These are phyloP conservation scores for Kodamaea ohmeri DNA, from an alignment of 1,139 yeast genomes.

Conservation along the genomic window DNA sequence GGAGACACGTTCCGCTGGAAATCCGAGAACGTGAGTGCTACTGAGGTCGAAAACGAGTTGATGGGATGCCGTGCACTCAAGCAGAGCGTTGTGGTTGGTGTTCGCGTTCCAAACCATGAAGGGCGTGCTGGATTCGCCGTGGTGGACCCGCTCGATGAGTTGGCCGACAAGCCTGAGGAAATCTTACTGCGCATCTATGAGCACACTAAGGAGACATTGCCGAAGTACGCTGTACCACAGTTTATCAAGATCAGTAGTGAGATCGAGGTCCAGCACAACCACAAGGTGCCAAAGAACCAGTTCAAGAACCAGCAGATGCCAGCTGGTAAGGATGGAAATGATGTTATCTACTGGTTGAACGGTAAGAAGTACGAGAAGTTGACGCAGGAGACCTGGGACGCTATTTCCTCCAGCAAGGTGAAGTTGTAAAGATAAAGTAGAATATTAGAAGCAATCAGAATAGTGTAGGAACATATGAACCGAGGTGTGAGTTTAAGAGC, in stretches of 20 bases:
- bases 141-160: conserved; percentile 50
- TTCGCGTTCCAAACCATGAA: conserved; percentile 81
- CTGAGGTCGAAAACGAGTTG: conserved; percentile 81
- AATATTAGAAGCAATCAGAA: no score
- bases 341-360: conserved; percentile 69
- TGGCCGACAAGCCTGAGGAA: conserved; percentile 25
- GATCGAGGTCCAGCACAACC: conserved; percentile 74
- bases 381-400: conserved; percentile 57
- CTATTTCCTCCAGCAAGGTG: conserved; percentile 42
- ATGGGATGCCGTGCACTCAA: conserved; percentile 54
- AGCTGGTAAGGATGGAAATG: conserved; percentile 58
- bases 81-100: conserved; percentile 87
- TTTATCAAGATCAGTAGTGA: conserved; percentile 66
- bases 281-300: conserved; percentile 77
- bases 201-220: conserved; percentile 51
- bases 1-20: conserved; percentile 99
- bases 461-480: no score
- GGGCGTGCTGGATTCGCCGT: conserved; percentile 95
- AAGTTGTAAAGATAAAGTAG: conserved; percentile 39
- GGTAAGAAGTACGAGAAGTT: conserved; percentile 53
- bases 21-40: conserved; percentile 91
- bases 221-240: conserved; percentile 86
- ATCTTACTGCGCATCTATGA: conserved; percentile 30
- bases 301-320: conserved; percentile 81
- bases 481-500: neutral